Evolutionary conservation across 1,139 yeast species (phyloP).

Genomic region (Pichia sp.): DNA sequence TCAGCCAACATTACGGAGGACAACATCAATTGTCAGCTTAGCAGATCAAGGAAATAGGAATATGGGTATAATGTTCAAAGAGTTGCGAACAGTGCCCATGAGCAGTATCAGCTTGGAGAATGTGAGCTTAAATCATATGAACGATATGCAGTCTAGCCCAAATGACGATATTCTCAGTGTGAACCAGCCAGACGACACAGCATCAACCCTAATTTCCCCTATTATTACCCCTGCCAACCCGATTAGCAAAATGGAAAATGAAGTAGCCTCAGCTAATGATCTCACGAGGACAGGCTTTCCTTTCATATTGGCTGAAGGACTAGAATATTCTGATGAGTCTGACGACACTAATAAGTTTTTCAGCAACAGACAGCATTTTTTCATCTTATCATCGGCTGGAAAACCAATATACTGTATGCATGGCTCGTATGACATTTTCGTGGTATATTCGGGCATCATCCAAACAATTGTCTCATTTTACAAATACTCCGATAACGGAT

Average conservation of each 20-base stretch:
- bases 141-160: background rate
- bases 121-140: constrained; percentile 2
- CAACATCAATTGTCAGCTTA: constrained; percentile 11
- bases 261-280: background rate
- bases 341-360: constrained; percentile 37
- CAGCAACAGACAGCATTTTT: constrained; percentile 59
- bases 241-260: background rate
- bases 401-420: constrained; percentile 84
- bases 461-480: constrained; percentile 66
- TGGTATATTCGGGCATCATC: constrained; percentile 72
- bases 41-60: background rate
- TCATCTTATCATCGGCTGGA: constrained; percentile 86
- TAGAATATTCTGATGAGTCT: constrained; percentile 29
- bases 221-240: background rate
- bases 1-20: constrained; percentile 4
- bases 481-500: constrained; percentile 38
- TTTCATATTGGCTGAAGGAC: constrained; percentile 19
- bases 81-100: constrained; percentile 13
- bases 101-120: constrained; percentile 13
- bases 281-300: constrained; percentile 12
- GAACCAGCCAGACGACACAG: constrained; percentile 10
- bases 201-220: constrained; percentile 14
- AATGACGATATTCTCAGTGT: constrained; percentile 1
- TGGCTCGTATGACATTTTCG: constrained; percentile 66
- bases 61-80: constrained; percentile 15